Percentiles rank a stretch among this genome's conserved stretches.
phyloP scores from a whole-genome alignment of 192 early-diverging fungal species.

The Radiomyces spectabilis region DNA sequence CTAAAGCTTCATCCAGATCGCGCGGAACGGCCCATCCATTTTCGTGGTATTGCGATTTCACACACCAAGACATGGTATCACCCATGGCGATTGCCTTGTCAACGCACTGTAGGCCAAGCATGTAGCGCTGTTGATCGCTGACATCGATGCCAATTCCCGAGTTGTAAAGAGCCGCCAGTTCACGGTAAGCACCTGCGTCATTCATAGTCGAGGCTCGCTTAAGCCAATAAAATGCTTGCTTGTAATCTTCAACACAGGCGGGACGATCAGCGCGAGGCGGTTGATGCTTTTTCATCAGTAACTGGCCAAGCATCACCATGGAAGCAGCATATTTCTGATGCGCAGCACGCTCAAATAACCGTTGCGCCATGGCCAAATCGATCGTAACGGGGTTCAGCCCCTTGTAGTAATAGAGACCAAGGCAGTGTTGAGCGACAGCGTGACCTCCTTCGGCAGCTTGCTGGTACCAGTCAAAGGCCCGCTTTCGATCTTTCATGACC shows the following conservation, averaged over 20 bases:
- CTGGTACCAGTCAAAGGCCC: slow-evolving; percentile 30
- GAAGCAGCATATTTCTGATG: slow-evolving; percentile 9
- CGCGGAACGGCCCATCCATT: slow-evolving; percentile 23
- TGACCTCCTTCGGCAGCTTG: slow-evolving; percentile 22
- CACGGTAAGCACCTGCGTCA: slow-evolving; percentile 17
- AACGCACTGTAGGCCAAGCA: slow-evolving; percentile 19
- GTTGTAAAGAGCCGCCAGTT: slow-evolving; percentile 26
- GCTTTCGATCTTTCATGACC: slow-evolving; percentile 6
- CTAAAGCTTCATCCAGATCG: slow-evolving; percentile 21
- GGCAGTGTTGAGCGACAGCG: slow-evolving; percentile 17
- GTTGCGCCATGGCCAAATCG: slow-evolving; percentile 21
- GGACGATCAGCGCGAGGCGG: not conserved
- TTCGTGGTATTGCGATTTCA: slow-evolving; percentile 25
- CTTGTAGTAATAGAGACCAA: slow-evolving; percentile 26
- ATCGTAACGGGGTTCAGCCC: slow-evolving; percentile 11
- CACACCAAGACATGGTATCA: slow-evolving; percentile 19
- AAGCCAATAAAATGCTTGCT: slow-evolving; percentile 11
- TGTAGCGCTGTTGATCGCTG: not conserved
- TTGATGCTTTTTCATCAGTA: slow-evolving; percentile 6
- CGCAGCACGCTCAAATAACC: slow-evolving; percentile 17
- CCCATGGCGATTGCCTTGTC: slow-evolving; percentile 21
- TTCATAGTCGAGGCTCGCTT: slow-evolving; percentile 23
- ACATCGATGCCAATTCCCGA: slow-evolving; percentile 10
- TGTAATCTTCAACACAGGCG: not conserved
- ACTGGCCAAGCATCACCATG: slow-evolving; percentile 9